Evolutionary conservation across 2,329 filamentous ascomycete genomes (phyloP).

Genomic region (Aspergillus pseudonomiae): DNA sequence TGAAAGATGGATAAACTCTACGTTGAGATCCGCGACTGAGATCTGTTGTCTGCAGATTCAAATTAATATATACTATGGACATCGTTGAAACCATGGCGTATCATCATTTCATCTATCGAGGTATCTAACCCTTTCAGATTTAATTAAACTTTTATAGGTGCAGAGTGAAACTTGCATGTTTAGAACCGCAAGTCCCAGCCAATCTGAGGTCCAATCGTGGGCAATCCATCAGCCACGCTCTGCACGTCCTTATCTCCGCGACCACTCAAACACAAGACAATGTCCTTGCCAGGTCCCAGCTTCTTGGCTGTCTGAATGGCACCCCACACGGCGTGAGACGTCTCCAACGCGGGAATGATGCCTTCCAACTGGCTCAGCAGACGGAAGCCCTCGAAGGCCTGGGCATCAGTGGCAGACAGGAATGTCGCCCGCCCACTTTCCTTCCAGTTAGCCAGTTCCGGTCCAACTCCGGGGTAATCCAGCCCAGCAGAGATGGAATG

Average conservation of each 20-base stretch:
- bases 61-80: no score
- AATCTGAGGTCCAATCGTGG: constrained; percentile 80
- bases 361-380: constrained; percentile 84
- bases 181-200: constrained; percentile 55
- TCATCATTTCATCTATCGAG: neutral
- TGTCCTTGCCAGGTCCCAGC: constrained; percentile 79
- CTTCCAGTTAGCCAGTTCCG: constrained; percentile 88
- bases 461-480: constrained; percentile 93
- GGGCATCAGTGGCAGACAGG: constrained; percentile 83
- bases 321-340: constrained; percentile 84
- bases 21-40: no score
- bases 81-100: neutral
- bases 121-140: neutral
- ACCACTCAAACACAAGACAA: constrained; percentile 89
- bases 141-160: neutral
- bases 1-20: no score
- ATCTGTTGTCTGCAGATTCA: no score
- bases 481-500: constrained; percentile 92
- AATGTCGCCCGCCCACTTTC: constrained; percentile 81
- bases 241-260: constrained; percentile 97
- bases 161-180: neutral
- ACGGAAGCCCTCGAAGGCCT: constrained; percentile 83
- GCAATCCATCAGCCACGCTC: constrained; percentile 89
- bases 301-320: constrained; percentile 85
- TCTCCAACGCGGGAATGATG: constrained; percentile 92